Evolutionary conservation across 352 stramenopile genomes (phyloP), one percentile per base, ranked within the genome.

Genomic region (Phytophthora tentaculata): DNA sequence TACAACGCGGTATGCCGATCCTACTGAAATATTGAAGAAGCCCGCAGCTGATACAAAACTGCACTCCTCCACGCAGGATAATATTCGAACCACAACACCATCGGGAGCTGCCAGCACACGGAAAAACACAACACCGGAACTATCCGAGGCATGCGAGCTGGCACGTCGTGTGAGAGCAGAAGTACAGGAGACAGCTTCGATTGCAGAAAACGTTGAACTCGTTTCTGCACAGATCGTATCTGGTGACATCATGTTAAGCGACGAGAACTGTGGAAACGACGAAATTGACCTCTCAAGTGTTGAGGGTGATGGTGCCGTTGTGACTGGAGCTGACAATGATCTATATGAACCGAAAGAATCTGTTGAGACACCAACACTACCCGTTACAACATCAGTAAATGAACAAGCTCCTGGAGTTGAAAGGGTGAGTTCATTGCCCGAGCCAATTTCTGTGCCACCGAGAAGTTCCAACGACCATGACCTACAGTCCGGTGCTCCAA

Each of bases 121-220:
- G 19, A 39, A 45, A n/a, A 64, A 43, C 32, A 53, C 44, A 10
- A 55, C 20, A 16, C 29, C 43, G 16, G 61, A 64, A 57, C 52
- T 74, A 37, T 22, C 29, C 7, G 67, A 74, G 41, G 61, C 50
- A 8, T 74, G 51, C 56, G 55, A 56, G 16, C 54, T 71, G 35
- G 67, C 61, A 10, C 61, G 61, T 48, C 49, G 50, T 51, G 67
- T 71, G 47, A 59, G 61, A 19, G 23, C 35, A 7, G 28, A 67
- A 62, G 50, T 60, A 16, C 20, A 3, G 12, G 50, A 70, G 24
- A 12, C 35, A 51, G 24, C 44, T 13, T 37, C 35, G 17, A 41
- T 22, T 32, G 37, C 26, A 50, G 14, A 23, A 23, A 35, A 32
- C 28, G 13, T 12, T 3, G 22, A 35, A 9, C 10, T 44, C 29